Base-by-base conservation (phyloP, 352 stramenopile genomes). In the Blastocystis sp. region DNA sequence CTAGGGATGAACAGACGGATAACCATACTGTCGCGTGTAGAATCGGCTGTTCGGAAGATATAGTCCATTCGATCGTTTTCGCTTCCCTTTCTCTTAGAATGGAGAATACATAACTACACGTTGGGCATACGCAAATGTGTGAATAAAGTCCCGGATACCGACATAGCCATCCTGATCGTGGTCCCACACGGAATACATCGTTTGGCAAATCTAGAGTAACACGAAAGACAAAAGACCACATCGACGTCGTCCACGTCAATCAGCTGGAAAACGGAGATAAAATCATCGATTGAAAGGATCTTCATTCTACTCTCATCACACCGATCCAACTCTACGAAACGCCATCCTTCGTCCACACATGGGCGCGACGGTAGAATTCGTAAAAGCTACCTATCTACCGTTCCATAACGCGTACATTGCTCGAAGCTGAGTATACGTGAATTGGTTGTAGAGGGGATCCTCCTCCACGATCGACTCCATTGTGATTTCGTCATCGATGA, bases 131-230 rank as follows among this genome's bases (percentile, higher is more conserved):
- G 49, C 69, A 40, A 63, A 79, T 4, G 69, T 79, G 53, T 79
- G 69, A 27, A 79, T 18, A 44, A 79, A 79, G 36, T 79, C 69
- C 21, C 69, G 69, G 54, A 79, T 61, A 59, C 36, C 40, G 18
- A 79, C 69, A 59, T 51, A 59, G 36, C 69, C 69, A 59, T 79
- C 69, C 21, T 40, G 11, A 64, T 79, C 69, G 53, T 79, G 48
- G 27, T 79, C 69, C 69, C 69, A 79, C 21, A 79, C 69, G 40
- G 16, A 29, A 21, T 63, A 79, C 69, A 79, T 79, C 4, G 9
- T 79, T 6, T 32, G 8, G 16, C 53, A 27, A 64, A 79, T 64
- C 69, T 79, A 64, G 14, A n/a, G n/a, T 36, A 27, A 24, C 29
- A 24, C 18, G 3, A 79, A 24, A 51, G 9, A 42, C 1, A 32